Conservation (phyloP, 345 rosid genomes). For the Gossypium mustelinum region DNA sequence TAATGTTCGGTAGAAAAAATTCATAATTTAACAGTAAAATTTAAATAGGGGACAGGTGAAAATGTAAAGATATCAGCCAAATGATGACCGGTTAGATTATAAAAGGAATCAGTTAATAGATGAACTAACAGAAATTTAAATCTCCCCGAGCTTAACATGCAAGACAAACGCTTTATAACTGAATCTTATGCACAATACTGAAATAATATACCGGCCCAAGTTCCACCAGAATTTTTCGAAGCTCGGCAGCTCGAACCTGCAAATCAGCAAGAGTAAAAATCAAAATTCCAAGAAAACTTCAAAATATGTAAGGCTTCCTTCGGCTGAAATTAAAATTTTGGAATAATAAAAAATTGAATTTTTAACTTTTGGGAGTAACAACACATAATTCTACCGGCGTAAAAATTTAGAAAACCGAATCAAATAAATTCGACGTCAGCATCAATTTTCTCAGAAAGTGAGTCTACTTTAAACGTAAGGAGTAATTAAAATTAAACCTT, state of each 20-base stretch:
- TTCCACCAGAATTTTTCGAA: conserved; percentile 70
- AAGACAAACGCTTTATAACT: background rate
- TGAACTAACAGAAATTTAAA: background rate
- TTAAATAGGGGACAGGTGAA: background rate
- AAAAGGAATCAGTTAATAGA: background rate
- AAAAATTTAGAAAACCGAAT: background rate
- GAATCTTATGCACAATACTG: background rate
- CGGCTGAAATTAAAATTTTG: background rate
- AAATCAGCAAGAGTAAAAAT: conserved; percentile 1
- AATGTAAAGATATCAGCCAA: background rate
- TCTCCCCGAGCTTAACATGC: background rate
- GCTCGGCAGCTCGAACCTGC: conserved; percentile 89
- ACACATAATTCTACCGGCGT: background rate
- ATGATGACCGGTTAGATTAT: background rate
- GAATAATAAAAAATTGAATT: background rate
- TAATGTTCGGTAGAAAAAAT: background rate
- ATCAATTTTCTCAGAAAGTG: background rate
- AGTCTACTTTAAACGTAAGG: background rate
- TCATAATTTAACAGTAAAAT: background rate
- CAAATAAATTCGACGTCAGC: background rate
- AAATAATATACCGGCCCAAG: conserved; percentile 71
- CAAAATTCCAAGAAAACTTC: background rate
- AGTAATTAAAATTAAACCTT: conserved; percentile 34
- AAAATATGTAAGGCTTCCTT: background rate
- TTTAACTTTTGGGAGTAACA: background rate